These are phyloP conservation scores for Aspergillus sp. DNA, from an alignment of 2,329 filamentous ascomycete species.

Conservation along the genomic window DNA sequence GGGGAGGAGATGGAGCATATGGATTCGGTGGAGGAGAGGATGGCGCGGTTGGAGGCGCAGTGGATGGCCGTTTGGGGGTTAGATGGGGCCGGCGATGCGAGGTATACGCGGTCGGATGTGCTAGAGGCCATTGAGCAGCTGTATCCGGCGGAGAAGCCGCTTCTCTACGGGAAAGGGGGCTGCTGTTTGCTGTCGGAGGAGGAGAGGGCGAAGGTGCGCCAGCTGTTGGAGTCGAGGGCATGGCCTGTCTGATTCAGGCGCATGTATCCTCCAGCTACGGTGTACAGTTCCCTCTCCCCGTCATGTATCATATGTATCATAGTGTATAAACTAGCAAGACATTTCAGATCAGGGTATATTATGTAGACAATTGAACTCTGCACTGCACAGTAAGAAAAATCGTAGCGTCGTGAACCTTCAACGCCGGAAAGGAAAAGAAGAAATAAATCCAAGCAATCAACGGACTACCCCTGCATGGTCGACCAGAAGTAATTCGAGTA, in stretches of 20 bases:
- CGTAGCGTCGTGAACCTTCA: slow-evolving; percentile 5
- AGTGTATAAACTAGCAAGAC: slow-evolving; percentile 4
- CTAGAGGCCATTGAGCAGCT: slow-evolving; percentile 28
- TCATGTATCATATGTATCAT: neutral
- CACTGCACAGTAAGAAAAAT: neutral
- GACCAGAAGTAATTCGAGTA: slow-evolving; percentile 98
- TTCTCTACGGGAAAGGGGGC: slow-evolving; percentile 5
- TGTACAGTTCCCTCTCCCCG: too few relatives aligned
- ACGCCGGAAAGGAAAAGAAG: slow-evolving; percentile 18
- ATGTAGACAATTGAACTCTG: neutral
- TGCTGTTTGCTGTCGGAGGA: slow-evolving; percentile 19
- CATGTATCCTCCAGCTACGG: neutral
- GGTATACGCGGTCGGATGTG: slow-evolving; percentile 20
- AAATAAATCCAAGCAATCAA: neutral
- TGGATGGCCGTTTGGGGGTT: slow-evolving; percentile 32
- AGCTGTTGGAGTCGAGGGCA: slow-evolving; percentile 1
- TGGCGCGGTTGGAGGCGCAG: slow-evolving; percentile 22
- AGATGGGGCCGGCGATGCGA: slow-evolving; percentile 6
- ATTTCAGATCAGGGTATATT: slow-evolving; percentile 14
- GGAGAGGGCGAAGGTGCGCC: slow-evolving; percentile 22
- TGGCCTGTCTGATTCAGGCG: neutral
- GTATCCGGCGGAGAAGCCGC: slow-evolving; percentile 26
- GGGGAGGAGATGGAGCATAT: slow-evolving; percentile 34
- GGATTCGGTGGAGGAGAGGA: slow-evolving; percentile 30
- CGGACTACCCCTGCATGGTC: slow-evolving; percentile 60